A percentile compares a stretch with the other conserved stretches of the same genome.
Evolutionary conservation across 129 eudicot species (phyloP).

Genomic region (Flaveria linearis): DNA sequence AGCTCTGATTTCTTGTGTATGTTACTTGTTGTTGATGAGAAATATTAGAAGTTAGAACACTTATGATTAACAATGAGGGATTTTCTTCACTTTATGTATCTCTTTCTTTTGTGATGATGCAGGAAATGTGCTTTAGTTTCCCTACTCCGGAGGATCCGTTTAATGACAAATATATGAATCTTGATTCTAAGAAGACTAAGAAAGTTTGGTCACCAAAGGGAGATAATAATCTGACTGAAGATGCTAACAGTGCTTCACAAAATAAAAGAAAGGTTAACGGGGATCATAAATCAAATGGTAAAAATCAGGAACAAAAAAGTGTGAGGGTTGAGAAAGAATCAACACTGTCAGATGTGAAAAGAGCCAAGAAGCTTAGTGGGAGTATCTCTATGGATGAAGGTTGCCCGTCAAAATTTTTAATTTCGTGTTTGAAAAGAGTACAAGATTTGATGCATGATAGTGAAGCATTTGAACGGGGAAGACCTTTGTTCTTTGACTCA

Average conservation of each 20-base stretch:
- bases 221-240: slow-evolving; percentile 29
- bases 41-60: not conserved
- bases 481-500: slow-evolving; percentile 55
- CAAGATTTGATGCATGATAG: slow-evolving; percentile 51
- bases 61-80: not conserved
- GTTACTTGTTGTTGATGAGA: not conserved
- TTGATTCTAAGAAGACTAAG: slow-evolving; percentile 30
- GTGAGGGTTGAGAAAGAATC: slow-evolving; percentile 29
- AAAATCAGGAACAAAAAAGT: slow-evolving; percentile 30
- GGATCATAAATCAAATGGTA: slow-evolving; percentile 10
- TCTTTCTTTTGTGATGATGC: not conserved
- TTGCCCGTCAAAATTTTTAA: slow-evolving; percentile 73
- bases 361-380: slow-evolving; percentile 14
- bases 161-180: slow-evolving; percentile 52
- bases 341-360: slow-evolving; percentile 10
- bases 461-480: slow-evolving; percentile 40
- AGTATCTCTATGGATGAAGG: slow-evolving; percentile 28
- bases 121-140: slow-evolving; percentile 90
- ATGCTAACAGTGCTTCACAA: slow-evolving; percentile 19
- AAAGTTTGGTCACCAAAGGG: slow-evolving; percentile 33
- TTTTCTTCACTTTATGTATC: not conserved
- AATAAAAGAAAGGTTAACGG: slow-evolving; percentile 38
- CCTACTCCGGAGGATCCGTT: slow-evolving; percentile 86
- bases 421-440: slow-evolving; percentile 66
- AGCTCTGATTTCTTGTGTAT: not conserved